phyloP scores from a whole-genome alignment of 768 basidiomycete species.

The Kondoa malvinella region DNA sequence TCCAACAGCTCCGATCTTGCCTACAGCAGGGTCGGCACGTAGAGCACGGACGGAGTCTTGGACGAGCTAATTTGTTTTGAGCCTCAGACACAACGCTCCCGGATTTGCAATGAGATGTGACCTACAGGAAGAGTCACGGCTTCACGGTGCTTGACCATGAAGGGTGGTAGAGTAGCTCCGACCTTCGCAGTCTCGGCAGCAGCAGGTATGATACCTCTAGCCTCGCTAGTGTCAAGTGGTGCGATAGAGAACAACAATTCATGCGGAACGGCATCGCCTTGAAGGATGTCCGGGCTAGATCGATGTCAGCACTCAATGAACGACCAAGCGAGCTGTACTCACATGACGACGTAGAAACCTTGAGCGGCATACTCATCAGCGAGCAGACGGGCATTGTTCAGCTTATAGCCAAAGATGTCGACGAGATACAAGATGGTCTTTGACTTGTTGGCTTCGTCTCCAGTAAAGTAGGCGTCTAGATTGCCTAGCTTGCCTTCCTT shows the following conservation, averaged over 20 bases:
- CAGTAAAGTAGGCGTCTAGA: conserved; percentile 18
- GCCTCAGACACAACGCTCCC: too few species aligned
- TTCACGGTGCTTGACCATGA: conserved; percentile 24
- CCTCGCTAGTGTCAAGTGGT: conserved; percentile 4
- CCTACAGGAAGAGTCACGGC: conserved; percentile 31
- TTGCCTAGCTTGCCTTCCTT: conserved; percentile 27
- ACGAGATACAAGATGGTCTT: conserved; percentile 31
- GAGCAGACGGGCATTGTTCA: conserved; percentile 21
- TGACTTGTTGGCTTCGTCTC: conserved; percentile 27
- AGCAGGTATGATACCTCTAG: conserved; percentile 29
- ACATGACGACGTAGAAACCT: conserved; percentile 31
- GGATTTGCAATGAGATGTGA: too few species aligned
- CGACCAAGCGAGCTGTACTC: conserved; percentile 29
- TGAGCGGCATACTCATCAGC: conserved; percentile 32
- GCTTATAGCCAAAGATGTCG: conserved; percentile 33
- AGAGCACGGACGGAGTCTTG: conserved; percentile 30
- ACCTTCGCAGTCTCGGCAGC: conserved; percentile 30
- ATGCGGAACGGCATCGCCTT: neutral
- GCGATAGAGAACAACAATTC: neutral
- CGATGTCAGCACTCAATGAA: too few species aligned
- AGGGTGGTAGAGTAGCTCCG: neutral
- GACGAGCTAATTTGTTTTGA: too few species aligned
- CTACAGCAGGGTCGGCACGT: conserved; percentile 26
- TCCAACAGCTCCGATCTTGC: conserved; percentile 32
- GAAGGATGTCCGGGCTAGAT: neutral